Evolutionary conservation across 805 yeast genomes (phyloP).

Genomic region (Groenewaldozyma salmanticensis): DNA sequence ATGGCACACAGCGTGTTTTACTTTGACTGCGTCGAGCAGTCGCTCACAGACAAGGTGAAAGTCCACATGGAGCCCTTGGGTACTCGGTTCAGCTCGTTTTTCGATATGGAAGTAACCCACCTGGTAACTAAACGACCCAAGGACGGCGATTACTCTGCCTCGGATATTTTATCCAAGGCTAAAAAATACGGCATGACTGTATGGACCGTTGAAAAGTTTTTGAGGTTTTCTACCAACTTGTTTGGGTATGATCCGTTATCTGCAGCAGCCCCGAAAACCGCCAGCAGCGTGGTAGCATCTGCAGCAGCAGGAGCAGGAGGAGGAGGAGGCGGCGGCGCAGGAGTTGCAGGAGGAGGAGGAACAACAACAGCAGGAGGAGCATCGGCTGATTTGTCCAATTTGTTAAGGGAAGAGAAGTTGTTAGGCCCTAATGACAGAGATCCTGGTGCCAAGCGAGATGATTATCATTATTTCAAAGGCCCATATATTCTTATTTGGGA

Average conservation of each 20-base stretch:
- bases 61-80: conserved; percentile 23
- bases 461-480: conserved; percentile 68
- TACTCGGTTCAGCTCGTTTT: conserved; percentile 45
- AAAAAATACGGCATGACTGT: conserved; percentile 56
- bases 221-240: conserved; percentile 57
- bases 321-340: background rate
- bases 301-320: no score
- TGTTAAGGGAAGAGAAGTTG: conserved; percentile 74
- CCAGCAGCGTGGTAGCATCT: no score
- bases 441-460: conserved; percentile 75
- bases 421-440: conserved; percentile 89
- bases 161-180: conserved; percentile 64
- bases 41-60: conserved; percentile 19
- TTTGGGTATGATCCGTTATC: conserved; percentile 9
- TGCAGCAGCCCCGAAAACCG: conserved; percentile 1
- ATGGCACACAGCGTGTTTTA: conserved; percentile 51
- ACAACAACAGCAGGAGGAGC: conserved; percentile 18
- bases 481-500: conserved; percentile 76
- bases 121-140: conserved; percentile 60
- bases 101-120: conserved; percentile 57
- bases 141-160: conserved; percentile 31
- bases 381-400: conserved; percentile 47
- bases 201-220: conserved; percentile 82
- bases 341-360: background rate
- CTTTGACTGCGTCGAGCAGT: conserved; percentile 38